Evolutionary conservation across 805 yeast genomes (phyloP).

Genomic region (Ogataea nonfermentans): DNA sequence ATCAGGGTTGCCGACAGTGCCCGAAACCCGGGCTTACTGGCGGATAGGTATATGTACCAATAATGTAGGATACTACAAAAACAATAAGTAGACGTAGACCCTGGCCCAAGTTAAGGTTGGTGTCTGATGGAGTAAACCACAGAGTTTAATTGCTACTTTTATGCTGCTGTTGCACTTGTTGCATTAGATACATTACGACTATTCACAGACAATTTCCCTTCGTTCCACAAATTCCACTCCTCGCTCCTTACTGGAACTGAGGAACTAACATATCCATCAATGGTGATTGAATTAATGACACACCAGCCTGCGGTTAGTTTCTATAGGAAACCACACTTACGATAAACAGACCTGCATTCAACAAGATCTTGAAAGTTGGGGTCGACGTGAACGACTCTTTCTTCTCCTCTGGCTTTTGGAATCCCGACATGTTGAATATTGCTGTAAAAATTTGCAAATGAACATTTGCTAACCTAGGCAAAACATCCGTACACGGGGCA

Average conservation of each 20-base stretch:
- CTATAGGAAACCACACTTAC: slow-evolving; percentile 25
- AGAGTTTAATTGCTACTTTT: no score
- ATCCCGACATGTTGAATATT: slow-evolving; percentile 31
- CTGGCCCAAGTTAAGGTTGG: no score
- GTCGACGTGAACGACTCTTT: slow-evolving; percentile 53
- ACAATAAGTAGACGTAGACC: no score
- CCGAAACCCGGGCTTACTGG: no score
- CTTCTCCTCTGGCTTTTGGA: slow-evolving; percentile 25
- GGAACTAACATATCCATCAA: slow-evolving; percentile 82
- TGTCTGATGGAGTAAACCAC: no score
- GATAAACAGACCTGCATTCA: slow-evolving; percentile 63
- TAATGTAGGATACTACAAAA: no score
- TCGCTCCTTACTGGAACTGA: slow-evolving; percentile 38
- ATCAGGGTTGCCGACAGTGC: no score
- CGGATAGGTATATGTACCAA: no score
- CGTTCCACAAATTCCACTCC: background rate
- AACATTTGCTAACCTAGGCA: background rate
- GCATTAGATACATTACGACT: background rate
- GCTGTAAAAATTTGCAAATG: slow-evolving; percentile 10
- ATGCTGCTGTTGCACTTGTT: no score
- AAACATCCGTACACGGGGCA: slow-evolving; percentile 8
- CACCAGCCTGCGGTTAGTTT: slow-evolving; percentile 51
- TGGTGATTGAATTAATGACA: slow-evolving; percentile 73
- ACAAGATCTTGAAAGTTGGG: slow-evolving; percentile 63
- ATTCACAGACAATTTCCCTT: slow-evolving; percentile 3